A percentile compares a stretch with the other conserved stretches of the same genome.
These are phyloP conservation scores for Apiospora phragmitis DNA, from an alignment of 2,329 filamentous ascomycete species.

Conservation along the genomic window DNA sequence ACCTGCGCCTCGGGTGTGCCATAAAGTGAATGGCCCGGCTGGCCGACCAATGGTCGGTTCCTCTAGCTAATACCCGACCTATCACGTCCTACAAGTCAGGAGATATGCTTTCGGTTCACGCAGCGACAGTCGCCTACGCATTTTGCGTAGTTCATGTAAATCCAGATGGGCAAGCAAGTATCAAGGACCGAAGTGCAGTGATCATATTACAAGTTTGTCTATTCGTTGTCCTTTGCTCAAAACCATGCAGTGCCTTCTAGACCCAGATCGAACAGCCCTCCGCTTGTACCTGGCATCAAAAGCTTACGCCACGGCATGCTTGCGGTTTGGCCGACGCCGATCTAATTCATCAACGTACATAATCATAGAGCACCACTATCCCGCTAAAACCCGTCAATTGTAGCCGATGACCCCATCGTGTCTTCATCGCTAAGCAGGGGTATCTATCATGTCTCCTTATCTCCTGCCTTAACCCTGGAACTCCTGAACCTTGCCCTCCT, in stretches of 20 bases:
- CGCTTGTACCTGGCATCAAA: neutral
- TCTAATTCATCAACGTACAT: conserved; percentile 18
- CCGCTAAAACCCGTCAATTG: neutral
- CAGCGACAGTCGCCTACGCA: neutral
- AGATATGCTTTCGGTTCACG: neutral
- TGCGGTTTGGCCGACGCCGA: conserved; percentile 9
- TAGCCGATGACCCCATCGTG: conserved; percentile 3
- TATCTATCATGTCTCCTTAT: conserved; percentile 7
- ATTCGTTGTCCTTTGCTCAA: conserved; percentile 11
- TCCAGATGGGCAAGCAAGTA: neutral
- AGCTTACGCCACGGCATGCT: conserved; percentile 1
- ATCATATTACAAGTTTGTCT: conserved; percentile 18
- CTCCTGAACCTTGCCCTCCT: conserved; percentile 61
- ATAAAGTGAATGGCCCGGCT: neutral
- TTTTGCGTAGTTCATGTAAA: neutral
- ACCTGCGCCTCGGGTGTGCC: neutral
- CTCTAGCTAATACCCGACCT: neutral
- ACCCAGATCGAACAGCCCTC: conserved; percentile 5
- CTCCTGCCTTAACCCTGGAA: conserved; percentile 51
- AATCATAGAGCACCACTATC: conserved; percentile 11
- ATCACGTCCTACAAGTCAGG: neutral
- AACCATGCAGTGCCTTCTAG: conserved; percentile 12
- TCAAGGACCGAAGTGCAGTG: neutral
- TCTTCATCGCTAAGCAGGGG: conserved; percentile 9
- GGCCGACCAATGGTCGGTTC: no score